Evolutionary conservation across 2,329 filamentous ascomycete species (phyloP), one percentile per base, ranked within the genome.

Genomic region (Paracorniculantispora psalliotae): DNA sequence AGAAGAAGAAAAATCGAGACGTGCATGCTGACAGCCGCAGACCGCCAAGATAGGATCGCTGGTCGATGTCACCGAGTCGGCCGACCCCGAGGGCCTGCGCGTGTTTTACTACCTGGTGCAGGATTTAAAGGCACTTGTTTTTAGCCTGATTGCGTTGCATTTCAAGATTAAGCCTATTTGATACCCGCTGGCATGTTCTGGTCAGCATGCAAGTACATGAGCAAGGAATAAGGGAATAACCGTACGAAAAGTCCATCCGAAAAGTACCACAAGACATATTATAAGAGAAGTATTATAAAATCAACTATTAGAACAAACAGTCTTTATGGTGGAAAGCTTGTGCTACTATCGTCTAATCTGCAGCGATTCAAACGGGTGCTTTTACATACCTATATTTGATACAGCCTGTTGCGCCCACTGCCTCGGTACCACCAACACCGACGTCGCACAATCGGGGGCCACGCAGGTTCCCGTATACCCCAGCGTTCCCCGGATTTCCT

Each of bases 61-160:
- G 53, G 92, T 96, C 65, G 94, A 99, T 71, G 94, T 99, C 61
- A 96, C 92, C 53, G 94, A 97, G 71, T 97, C 92, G 2, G 89
- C 91, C 54, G 94, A 99, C 70, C 94, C 94, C 1, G 94, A 99
- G 75, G 94, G 94, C 30, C 83, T 99, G 13, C 86, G 94, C 52
- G 94, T 99, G 3, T 99, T 99, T 75, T 99, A 99, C 79, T 99
- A 99, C 71, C 86, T 99, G 8, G 93, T 97, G 5, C 94, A 99
- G 71, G 94, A 99, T 71, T 78, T 99, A 26, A 99, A 97, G 77
- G 94, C 94, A 0, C 80, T 99, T 39, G 91, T 99, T 3, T 99
- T 99, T 74, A 97, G 93, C 57, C 77, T 99, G 64, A 99, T 97
- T 68, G 91, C 91, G 2, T 81, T 99, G 63, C 94, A 99, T 77